A percentile compares a stretch with the other conserved stretches of the same genome.
These are phyloP conservation scores for Glycine latifolia DNA, from an alignment of 306 rosid species.

Conservation along the genomic window DNA sequence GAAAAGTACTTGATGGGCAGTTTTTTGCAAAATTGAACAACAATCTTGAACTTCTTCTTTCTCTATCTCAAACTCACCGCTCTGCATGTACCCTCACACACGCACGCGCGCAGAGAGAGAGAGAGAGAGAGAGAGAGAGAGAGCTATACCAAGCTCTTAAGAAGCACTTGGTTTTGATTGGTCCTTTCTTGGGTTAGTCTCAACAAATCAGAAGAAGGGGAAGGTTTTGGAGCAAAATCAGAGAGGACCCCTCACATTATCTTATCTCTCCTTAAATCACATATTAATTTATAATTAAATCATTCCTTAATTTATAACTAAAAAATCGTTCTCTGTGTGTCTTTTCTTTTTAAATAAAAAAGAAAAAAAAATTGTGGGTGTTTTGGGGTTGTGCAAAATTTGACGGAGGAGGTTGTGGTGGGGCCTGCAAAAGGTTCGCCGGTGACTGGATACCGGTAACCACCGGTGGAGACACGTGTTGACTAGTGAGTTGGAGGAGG, in stretches of 20 bases:
- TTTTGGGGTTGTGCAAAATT: slow-evolving; percentile 44
- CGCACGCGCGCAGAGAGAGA: background rate
- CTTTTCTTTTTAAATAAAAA: too few species aligned
- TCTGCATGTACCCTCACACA: slow-evolving; percentile 31
- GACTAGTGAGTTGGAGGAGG: slow-evolving; percentile 39
- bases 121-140: background rate
- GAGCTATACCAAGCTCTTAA: slow-evolving; percentile 17
- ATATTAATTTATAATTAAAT: slow-evolving; percentile 48
- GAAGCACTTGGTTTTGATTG: slow-evolving; percentile 42
- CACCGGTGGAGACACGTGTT: slow-evolving; percentile 60
- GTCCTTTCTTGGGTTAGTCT: slow-evolving; percentile 65
- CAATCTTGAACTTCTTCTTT: slow-evolving; percentile 36
- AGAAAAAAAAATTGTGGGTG: background rate
- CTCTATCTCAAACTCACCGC: slow-evolving; percentile 34
- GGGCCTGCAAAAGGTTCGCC: slow-evolving; percentile 50
- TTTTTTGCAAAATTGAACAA: slow-evolving; percentile 47
- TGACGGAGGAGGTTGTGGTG: slow-evolving; percentile 42
- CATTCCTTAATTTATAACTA: background rate
- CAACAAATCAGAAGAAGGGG: slow-evolving; percentile 69
- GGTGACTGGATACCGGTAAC: slow-evolving; percentile 51
- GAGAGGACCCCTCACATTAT: slow-evolving; percentile 50
- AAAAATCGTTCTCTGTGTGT: too few species aligned
- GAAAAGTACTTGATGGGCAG: slow-evolving; percentile 59
- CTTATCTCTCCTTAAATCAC: slow-evolving; percentile 60
- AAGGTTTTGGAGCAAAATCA: slow-evolving; percentile 60